A percentile compares a stretch with the other conserved stretches of the same genome.
Evolutionary conservation across 176 grass and related monocot species (phyloP).

Genomic region (Rhynchospora pubera): DNA sequence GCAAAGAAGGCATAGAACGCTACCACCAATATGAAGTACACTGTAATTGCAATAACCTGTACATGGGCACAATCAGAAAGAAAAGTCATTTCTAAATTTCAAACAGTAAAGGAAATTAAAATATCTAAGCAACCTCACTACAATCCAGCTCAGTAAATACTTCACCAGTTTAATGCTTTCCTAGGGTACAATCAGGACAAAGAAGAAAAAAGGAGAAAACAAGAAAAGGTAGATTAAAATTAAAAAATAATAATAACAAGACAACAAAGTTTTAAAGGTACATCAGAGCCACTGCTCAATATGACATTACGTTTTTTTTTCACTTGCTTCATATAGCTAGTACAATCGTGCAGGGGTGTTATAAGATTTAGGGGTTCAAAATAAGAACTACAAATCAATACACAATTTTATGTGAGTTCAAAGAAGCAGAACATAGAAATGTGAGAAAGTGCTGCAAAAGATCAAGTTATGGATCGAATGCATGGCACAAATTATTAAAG

Average conservation of each 20-base stretch:
- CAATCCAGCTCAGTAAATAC: neutral
- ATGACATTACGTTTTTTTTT: neutral
- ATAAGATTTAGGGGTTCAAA: too few species aligned
- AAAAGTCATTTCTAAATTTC: neutral
- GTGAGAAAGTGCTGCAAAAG: too few species aligned
- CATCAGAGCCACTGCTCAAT: neutral
- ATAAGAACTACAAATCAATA: too few species aligned
- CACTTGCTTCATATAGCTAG: neutral
- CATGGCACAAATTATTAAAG: too few species aligned
- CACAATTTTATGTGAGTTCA: too few species aligned
- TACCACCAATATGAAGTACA: constrained; percentile 93
- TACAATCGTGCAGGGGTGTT: neutral
- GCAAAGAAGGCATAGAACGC: constrained; percentile 98
- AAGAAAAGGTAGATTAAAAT: neutral
- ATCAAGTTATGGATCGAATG: too few species aligned
- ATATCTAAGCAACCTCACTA: neutral
- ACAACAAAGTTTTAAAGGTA: neutral
- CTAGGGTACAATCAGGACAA: neutral
- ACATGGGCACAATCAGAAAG: constrained; percentile 10
- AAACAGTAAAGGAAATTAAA: neutral
- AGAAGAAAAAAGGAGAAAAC: too few species aligned
- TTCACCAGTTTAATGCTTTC: neutral
- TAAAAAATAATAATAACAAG: neutral
- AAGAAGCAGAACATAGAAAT: neutral
- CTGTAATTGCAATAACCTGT: constrained; percentile 87